Conservation (phyloP, 2,329 filamentous ascomycete species). For the Hansfordia pulvinata region DNA sequence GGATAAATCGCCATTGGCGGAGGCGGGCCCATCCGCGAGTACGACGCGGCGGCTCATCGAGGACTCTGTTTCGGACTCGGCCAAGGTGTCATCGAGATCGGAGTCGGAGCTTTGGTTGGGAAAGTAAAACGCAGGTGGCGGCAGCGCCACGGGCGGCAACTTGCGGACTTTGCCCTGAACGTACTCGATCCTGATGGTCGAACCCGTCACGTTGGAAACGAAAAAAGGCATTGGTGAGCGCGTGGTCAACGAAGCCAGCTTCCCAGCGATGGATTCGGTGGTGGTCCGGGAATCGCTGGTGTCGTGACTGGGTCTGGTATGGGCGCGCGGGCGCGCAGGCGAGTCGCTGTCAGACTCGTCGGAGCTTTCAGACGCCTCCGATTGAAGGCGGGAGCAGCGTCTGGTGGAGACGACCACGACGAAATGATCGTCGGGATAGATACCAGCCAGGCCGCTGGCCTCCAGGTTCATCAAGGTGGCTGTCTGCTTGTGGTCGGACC, state of each 20-base stretch:
- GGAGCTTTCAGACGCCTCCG: conserved; percentile 2
- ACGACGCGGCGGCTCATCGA: conserved; percentile 10
- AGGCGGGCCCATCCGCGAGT: conserved; percentile 54
- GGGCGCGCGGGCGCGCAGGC: conserved; percentile 1
- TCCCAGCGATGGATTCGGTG: conserved; percentile 25
- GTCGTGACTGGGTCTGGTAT: conserved; percentile 6
- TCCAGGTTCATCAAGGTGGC: conserved; percentile 28
- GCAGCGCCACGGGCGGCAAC: conserved; percentile 32
- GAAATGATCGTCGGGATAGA: conserved; percentile 52
- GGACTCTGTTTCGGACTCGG: conserved; percentile 6
- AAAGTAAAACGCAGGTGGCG: conserved; percentile 38
- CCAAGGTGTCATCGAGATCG: conserved; percentile 9
- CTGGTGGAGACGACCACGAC: conserved; percentile 38
- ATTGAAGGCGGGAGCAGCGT: conserved; percentile 17
- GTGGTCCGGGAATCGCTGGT: conserved; percentile 12
- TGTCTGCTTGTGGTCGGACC: conserved; percentile 29
- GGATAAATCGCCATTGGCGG: conserved; percentile 66
- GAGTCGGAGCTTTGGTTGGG: conserved; percentile 28
- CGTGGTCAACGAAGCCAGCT: conserved; percentile 27
- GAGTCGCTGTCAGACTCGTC: conserved; percentile 3
- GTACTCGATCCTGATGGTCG: conserved; percentile 29
- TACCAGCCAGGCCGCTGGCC: conserved; percentile 44
- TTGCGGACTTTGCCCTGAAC: conserved; percentile 25
- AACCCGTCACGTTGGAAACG: background rate
- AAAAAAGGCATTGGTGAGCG: conserved; percentile 17